Base-by-base conservation (phyloP, 306 rosid genomes). In the Leucaena leucocephala region DNA sequence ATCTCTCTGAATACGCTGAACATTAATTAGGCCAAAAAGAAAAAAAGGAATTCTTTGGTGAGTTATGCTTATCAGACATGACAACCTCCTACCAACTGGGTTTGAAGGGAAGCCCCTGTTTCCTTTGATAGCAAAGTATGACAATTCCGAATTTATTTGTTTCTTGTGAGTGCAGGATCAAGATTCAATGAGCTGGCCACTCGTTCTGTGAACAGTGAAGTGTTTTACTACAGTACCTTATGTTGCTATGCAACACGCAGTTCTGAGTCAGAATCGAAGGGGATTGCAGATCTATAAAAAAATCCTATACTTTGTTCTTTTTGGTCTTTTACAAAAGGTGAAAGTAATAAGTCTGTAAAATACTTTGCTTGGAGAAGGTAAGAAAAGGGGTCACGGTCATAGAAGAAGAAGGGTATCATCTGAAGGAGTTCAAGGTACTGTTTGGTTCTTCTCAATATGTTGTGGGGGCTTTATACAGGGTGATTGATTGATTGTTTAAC, bases 111-210 rank as follows among this genome's bases (percentile, higher is more conserved):
- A 7, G 61, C 16, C 8, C 16, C 34, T 34, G 75, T 59, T 61
- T 35, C 52, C n/a, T n/a, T 50, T 72, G 45, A 16, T 19, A 49
- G 57, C 5, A 34, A 35, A 44, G 64, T 48, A 64, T 36, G 21
- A 63, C 8, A 8, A 33, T 71, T 78, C 81, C 74, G 78, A 40
- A 70, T 61, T 46, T 69, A 65, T 70, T 81, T 75, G 68, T 79
- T 76, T 78, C 61, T 59, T 39, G 66, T 84, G 71, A 82, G 9
- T 71, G 86, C 94, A 92, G 97, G 94, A 81, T 90, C 84, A 84
- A 80, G 61, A 48, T 92, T 67, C 15, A 16, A 21, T 88, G 88
- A 92, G 58, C 46, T 34, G 78, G 42, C 57, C 71, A 45, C 36
- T 48, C 39, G 71, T 68, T 68, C 65, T 12, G 6, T 71, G 27